These are phyloP conservation scores for Clitoria ternatea DNA, from an alignment of 306 rosid genomes.

Conservation along the genomic window DNA sequence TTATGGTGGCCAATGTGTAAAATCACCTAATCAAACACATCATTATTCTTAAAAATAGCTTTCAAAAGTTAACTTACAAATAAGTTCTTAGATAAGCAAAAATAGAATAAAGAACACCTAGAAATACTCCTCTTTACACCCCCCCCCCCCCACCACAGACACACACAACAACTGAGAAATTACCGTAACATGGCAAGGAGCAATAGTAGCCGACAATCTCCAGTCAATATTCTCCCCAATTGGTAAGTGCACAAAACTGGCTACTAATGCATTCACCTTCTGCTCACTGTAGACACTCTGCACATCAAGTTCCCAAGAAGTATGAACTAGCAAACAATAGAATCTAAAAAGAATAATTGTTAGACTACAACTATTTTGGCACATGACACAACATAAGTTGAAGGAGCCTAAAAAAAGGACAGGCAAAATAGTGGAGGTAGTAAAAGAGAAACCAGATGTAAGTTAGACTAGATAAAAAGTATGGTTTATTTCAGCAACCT, in stretches of 20 bases:
- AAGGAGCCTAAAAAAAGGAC: not conserved
- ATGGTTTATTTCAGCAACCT: slow-evolving; percentile 1
- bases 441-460: not conserved
- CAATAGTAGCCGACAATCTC: slow-evolving; percentile 88
- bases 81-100: no score
- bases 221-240: slow-evolving; percentile 93
- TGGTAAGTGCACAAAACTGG: slow-evolving; percentile 86
- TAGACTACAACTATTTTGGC: not conserved
- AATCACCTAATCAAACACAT: no score
- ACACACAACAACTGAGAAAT: slow-evolving; percentile 32
- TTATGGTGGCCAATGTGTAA: no score
- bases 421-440: slow-evolving; percentile 2
- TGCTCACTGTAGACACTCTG: slow-evolving; percentile 89
- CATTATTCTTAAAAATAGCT: no score
- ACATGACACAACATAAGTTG: not conserved
- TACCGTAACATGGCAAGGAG: slow-evolving; percentile 96
- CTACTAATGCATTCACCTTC: slow-evolving; percentile 85
- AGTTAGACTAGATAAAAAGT: not conserved
- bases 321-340: slow-evolving; percentile 18
- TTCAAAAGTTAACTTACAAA: no score
- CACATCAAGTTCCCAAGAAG: slow-evolving; percentile 21
- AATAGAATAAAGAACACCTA: no score
- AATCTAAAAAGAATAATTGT: not conserved
- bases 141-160: no score
- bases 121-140: slow-evolving; percentile 14